Conservation (phyloP, 768 basidiomycete species). For the Kwoniella europaea region DNA sequence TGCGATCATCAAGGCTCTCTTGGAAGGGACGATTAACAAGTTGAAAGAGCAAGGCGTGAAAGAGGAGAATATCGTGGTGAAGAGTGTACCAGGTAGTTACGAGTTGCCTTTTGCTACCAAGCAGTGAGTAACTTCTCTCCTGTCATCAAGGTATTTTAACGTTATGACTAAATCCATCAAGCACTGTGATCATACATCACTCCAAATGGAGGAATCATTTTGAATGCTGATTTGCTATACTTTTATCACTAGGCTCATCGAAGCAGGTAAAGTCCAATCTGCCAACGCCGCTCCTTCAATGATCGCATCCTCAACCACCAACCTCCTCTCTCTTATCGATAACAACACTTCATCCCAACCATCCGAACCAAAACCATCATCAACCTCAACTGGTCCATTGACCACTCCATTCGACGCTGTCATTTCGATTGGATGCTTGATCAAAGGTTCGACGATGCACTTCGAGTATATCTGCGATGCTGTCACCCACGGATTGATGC, state of each 20-base stretch:
- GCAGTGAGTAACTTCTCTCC: slow-evolving; percentile 65
- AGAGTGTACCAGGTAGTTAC: slow-evolving; percentile 92
- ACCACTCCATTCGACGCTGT: slow-evolving; percentile 82
- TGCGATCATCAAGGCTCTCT: slow-evolving; percentile 78
- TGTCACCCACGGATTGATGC: slow-evolving; percentile 93
- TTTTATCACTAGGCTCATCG: slow-evolving; percentile 70
- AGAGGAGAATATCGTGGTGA: slow-evolving; percentile 83
- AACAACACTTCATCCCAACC: slow-evolving; percentile 62
- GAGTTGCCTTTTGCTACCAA: slow-evolving; percentile 86
- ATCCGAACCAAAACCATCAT: slow-evolving; percentile 49
- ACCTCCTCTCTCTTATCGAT: slow-evolving; percentile 62
- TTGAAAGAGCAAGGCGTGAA: slow-evolving; percentile 85
- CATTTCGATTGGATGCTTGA: slow-evolving; percentile 96
- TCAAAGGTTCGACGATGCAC: slow-evolving; percentile 98
- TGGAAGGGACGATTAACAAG: slow-evolving; percentile 77
- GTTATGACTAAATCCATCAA: too few species aligned
- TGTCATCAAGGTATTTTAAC: too few species aligned
- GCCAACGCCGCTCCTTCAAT: slow-evolving; percentile 80
- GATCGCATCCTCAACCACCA: slow-evolving; percentile 64
- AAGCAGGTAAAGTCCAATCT: slow-evolving; percentile 81
- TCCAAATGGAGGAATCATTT: neutral
- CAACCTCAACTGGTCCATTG: slow-evolving; percentile 26
- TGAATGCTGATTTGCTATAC: neutral
- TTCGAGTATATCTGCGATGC: slow-evolving; percentile 98
- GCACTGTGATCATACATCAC: neutral